Percentiles rank a stretch among this genome's conserved stretches.
These are phyloP conservation scores for Colletotrichum simmondsii DNA, from an alignment of 2,329 filamentous ascomycete species.

Conservation along the genomic window DNA sequence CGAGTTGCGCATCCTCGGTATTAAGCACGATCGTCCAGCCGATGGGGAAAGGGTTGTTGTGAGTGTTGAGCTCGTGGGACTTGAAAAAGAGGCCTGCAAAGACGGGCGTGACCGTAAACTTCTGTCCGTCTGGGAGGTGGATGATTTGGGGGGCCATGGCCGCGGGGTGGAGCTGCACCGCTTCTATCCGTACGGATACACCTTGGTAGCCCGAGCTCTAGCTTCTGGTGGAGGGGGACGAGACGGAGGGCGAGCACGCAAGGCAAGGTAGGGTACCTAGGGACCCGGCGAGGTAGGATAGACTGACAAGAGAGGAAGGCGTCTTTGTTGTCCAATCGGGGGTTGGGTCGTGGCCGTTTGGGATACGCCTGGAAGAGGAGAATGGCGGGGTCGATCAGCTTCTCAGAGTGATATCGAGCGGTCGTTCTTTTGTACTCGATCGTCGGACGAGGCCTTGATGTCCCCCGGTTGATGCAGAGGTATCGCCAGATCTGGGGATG, in stretches of 20 bases:
- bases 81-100: conserved; percentile 96
- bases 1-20: conserved; percentile 61
- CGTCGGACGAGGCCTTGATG: not conserved
- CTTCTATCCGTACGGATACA: not conserved
- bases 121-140: conserved; percentile 88
- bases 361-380: not conserved
- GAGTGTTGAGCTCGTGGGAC: conserved; percentile 76
- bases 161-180: conserved; percentile 2
- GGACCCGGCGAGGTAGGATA: not conserved
- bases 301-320: not conserved
- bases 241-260: not conserved
- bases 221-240: conserved; percentile 1
- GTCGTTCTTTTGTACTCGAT: conserved; percentile 16
- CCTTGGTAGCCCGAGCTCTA: not conserved
- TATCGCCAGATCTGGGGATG: conserved; percentile 24
- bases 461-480: conserved; percentile 5
- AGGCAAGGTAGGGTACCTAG: not conserved
- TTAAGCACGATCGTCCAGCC: conserved; percentile 93
- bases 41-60: conserved; percentile 79
- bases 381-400: conserved; percentile 29
- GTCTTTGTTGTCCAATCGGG: not conserved
- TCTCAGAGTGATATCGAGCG: conserved; percentile 12
- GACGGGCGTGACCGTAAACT: conserved; percentile 82
- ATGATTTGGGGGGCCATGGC: conserved; percentile 59
- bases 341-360: not conserved